Conservation (phyloP, 2,329 filamentous ascomycete genomes). For the Xylariaceae sp. region DNA sequence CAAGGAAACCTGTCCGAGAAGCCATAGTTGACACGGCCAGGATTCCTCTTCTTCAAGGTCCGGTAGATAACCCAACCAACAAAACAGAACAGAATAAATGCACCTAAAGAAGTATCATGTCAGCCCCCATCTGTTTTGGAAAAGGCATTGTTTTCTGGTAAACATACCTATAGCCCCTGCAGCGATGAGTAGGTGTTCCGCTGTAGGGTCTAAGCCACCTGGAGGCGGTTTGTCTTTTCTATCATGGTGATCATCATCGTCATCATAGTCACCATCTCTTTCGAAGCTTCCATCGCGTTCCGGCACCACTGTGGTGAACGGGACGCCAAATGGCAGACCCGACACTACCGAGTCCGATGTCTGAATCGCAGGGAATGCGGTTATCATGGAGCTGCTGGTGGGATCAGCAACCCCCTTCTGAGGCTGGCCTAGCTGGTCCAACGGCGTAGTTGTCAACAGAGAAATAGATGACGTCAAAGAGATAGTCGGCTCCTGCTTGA, state of each 20-base stretch:
- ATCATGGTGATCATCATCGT: slow-evolving; percentile 1
- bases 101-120: slow-evolving; percentile 29
- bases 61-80: slow-evolving; percentile 41
- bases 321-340: background rate
- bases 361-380: background rate
- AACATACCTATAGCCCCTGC: slow-evolving; percentile 31
- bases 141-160: too few relatives aligned
- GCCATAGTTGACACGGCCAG: slow-evolving; percentile 4
- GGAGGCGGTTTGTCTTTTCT: background rate
- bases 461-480: background rate
- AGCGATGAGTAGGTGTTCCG: slow-evolving; percentile 30
- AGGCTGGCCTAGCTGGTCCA: background rate
- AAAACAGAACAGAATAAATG: slow-evolving; percentile 41
- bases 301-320: background rate
- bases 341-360: background rate
- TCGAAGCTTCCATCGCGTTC: background rate
- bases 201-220: slow-evolving; percentile 19
- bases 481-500: background rate
- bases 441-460: slow-evolving; percentile 1
- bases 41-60: slow-evolving; percentile 28
- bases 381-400: background rate
- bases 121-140: too few relatives aligned
- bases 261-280: background rate
- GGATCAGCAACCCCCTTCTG: slow-evolving; percentile 1
- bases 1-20: slow-evolving; percentile 17